Percentiles rank a stretch among this genome's conserved stretches.
Conservation (phyloP, 1,284 basidiomycete genomes). For the Trichosporon coremiiforme region DNA sequence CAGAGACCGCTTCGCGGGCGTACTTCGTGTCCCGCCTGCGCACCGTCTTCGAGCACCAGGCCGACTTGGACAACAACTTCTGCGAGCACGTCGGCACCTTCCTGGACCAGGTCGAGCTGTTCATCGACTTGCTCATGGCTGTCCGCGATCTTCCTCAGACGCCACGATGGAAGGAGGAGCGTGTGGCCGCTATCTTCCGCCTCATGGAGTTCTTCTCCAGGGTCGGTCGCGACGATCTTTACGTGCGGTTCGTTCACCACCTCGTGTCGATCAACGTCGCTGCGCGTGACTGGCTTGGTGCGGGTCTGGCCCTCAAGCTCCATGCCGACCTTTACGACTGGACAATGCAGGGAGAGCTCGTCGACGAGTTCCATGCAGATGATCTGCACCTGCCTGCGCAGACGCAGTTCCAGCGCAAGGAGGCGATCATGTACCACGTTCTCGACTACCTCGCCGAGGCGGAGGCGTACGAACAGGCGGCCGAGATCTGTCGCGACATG, state of each 20-base stretch:
- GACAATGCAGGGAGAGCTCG: slow-evolving; percentile 71
- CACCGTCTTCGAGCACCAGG: slow-evolving; percentile 74
- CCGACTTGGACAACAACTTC: slow-evolving; percentile 76
- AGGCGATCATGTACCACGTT: slow-evolving; percentile 80
- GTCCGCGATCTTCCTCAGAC: slow-evolving; percentile 91
- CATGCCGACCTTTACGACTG: slow-evolving; percentile 93
- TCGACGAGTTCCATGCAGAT: slow-evolving; percentile 71
- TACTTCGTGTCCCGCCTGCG: slow-evolving; percentile 94
- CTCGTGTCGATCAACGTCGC: slow-evolving; percentile 84
- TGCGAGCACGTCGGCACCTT: slow-evolving; percentile 77
- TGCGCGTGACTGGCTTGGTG: slow-evolving; percentile 86
- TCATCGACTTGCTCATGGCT: slow-evolving; percentile 88
- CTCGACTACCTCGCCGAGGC: slow-evolving; percentile 89
- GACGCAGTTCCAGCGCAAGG: slow-evolving; percentile 90
- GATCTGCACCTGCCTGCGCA: slow-evolving; percentile 86
- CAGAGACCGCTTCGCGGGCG: slow-evolving; percentile 69
- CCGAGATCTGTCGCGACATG: slow-evolving; percentile 89
- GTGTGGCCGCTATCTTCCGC: slow-evolving; percentile 86
- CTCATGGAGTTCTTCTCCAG: slow-evolving; percentile 88
- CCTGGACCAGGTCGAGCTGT: slow-evolving; percentile 85
- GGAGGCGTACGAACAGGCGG: slow-evolving; percentile 91
- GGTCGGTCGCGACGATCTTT: slow-evolving; percentile 83
- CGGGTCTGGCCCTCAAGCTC: slow-evolving; percentile 85
- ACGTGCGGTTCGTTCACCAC: slow-evolving; percentile 92
- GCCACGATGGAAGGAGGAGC: slow-evolving; percentile 90